Percentiles rank a stretch among this genome's conserved stretches.
These are phyloP conservation scores for Tolypocladium endophyticum DNA, from an alignment of 2,329 filamentous ascomycete species.

Conservation along the genomic window DNA sequence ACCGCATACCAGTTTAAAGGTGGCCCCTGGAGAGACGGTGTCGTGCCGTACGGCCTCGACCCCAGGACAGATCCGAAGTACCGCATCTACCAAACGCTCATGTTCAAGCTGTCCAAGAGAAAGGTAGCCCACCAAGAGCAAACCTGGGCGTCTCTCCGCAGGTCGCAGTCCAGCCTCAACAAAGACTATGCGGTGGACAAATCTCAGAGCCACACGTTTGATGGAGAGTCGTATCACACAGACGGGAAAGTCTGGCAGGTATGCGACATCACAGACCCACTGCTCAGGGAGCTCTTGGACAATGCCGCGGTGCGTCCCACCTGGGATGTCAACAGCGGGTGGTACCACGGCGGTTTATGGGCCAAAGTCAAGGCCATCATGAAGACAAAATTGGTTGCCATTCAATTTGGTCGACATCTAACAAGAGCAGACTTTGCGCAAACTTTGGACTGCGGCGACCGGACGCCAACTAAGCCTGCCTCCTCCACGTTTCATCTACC, in stretches of 20 bases:
- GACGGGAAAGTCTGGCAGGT: conserved; percentile 93
- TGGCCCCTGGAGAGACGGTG: conserved; percentile 82
- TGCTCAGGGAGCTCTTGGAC: conserved; percentile 56
- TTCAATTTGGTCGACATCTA: conserved; percentile 45
- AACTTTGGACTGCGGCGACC: conserved; percentile 22
- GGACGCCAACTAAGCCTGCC: conserved; percentile 19
- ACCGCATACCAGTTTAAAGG: conserved; percentile 87
- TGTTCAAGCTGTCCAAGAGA: conserved; percentile 62
- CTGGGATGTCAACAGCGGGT: conserved; percentile 63
- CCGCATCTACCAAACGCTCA: conserved; percentile 78
- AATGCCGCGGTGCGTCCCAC: conserved; percentile 46
- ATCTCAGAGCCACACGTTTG: conserved; percentile 63
- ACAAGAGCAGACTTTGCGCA: conserved; percentile 24
- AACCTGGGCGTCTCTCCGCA: conserved; percentile 39
- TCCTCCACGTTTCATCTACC: conserved; percentile 21
- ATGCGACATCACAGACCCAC: conserved; percentile 79
- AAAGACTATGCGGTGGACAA: conserved; percentile 28
- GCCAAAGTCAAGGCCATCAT: conserved; percentile 79
- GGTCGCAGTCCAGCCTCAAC: conserved; percentile 24
- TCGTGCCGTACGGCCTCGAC: conserved; percentile 78
- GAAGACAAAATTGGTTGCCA: conserved; percentile 70
- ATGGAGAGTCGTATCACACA: conserved; percentile 60
- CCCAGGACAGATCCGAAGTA: conserved; percentile 68
- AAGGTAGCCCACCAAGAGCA: conserved; percentile 34
- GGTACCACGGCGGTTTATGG: conserved; percentile 74